These are phyloP conservation scores for Lotus japonicus DNA, from an alignment of 306 rosid species.

Conservation along the genomic window DNA sequence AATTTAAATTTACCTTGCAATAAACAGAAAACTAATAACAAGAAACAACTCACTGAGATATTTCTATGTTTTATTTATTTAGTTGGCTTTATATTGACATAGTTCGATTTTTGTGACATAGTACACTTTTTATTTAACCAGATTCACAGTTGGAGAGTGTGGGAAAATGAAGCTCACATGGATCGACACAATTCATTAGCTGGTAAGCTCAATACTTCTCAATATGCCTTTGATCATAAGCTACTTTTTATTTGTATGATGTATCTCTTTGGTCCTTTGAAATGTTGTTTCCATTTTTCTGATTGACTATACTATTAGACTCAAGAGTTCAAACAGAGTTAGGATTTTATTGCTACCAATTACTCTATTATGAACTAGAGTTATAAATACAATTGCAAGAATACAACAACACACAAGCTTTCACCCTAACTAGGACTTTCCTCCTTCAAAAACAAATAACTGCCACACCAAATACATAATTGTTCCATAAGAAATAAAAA, in stretches of 20 bases:
- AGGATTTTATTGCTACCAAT: too few species aligned
- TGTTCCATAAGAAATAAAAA: too few species aligned
- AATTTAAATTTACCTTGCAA: background rate
- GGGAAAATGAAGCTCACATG: slow-evolving; percentile 92
- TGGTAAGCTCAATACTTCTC: slow-evolving; percentile 41
- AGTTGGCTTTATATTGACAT: background rate
- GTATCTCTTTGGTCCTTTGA: background rate
- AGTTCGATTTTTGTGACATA: slow-evolving; percentile 10
- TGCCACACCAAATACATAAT: too few species aligned
- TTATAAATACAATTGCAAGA: too few species aligned
- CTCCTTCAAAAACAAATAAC: too few species aligned
- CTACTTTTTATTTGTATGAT: background rate
- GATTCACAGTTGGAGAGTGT: slow-evolving; percentile 94
- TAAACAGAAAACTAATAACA: background rate
- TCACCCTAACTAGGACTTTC: too few species aligned
- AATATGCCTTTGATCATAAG: background rate
- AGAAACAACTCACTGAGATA: background rate
- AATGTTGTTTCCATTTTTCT: background rate
- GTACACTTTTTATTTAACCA: slow-evolving; percentile 38
- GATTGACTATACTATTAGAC: too few species aligned
- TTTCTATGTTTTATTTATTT: background rate
- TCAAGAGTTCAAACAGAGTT: too few species aligned
- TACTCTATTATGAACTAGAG: too few species aligned
- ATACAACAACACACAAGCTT: too few species aligned
- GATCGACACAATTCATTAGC: slow-evolving; percentile 50